phyloP scores from a whole-genome alignment of 768 basidiomycete species.

The Termitomyces sp. region DNA sequence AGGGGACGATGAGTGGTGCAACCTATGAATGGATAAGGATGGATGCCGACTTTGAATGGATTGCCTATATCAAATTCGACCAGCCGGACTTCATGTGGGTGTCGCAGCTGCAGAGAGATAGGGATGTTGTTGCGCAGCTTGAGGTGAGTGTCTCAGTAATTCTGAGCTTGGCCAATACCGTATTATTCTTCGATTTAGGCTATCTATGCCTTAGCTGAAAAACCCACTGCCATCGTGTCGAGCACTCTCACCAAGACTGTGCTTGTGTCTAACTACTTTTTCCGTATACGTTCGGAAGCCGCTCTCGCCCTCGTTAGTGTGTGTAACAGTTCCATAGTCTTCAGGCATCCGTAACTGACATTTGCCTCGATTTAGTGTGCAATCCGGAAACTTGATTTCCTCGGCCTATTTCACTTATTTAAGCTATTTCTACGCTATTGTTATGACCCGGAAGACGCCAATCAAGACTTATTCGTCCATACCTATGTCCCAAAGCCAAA shows the following conservation, averaged over 20 bases:
- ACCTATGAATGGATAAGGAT: constrained; percentile 99
- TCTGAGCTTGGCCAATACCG: neutral
- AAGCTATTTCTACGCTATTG: constrained; percentile 90
- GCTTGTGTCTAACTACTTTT: constrained; percentile 93
- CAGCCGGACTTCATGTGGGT: constrained; percentile 99
- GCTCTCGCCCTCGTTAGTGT: constrained; percentile 79
- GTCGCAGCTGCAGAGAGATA: constrained; percentile 88
- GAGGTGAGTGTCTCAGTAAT: constrained; percentile 55
- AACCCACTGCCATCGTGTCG: constrained; percentile 80
- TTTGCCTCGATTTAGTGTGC: constrained; percentile 55
- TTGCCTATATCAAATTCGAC: constrained; percentile 85
- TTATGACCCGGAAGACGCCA: constrained; percentile 79
- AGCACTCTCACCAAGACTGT: constrained; percentile 91
- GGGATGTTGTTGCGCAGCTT: constrained; percentile 95
- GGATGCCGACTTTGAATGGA: constrained; percentile 99
- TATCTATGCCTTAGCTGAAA: constrained; percentile 78
- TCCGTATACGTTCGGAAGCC: constrained; percentile 93
- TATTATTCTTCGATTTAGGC: constrained; percentile 48
- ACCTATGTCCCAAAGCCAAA: constrained; percentile 94
- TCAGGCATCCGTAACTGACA: constrained; percentile 3
- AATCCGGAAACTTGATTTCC: constrained; percentile 73
- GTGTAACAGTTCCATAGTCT: constrained; percentile 19
- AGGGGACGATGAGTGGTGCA: constrained; percentile 87
- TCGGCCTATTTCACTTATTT: constrained; percentile 93
- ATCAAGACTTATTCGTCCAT: constrained; percentile 79